Evolutionary conservation across 208 protist species (phyloP).

Genomic region (Trypanosoma scelopori): DNA sequence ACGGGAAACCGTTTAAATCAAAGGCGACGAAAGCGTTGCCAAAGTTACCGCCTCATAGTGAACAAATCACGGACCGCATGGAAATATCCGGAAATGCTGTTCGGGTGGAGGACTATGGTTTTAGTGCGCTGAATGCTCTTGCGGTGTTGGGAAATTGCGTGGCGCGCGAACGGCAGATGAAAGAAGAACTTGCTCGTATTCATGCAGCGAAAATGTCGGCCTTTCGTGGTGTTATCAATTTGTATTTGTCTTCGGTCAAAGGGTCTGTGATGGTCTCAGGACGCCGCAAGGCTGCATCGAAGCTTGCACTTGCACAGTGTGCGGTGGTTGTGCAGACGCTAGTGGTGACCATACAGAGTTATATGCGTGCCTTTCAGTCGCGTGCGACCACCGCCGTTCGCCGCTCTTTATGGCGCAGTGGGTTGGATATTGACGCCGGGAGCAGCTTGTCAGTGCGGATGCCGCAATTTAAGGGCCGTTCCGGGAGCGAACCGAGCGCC

Average conservation of each 20-base stretch:
- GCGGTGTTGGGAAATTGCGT: constrained; percentile 61
- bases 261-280: constrained; percentile 24
- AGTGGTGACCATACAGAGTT: constrained; percentile 67
- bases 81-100: constrained; percentile 83
- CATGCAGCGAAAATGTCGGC: constrained; percentile 55
- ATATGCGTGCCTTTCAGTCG: constrained; percentile 54
- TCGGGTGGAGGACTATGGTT: constrained; percentile 32
- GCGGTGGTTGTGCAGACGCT: constrained; percentile 73
- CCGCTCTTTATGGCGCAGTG: constrained; percentile 1
- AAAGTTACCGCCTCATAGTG: background rate
- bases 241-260: constrained; percentile 49
- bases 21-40: background rate
- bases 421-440: constrained; percentile 1
- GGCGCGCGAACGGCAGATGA: constrained; percentile 49
- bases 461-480: constrained; percentile 4
- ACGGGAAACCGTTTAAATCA: background rate
- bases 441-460: constrained; percentile 3
- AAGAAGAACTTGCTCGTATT: constrained; percentile 55
- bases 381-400: constrained; percentile 23
- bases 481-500: constrained; percentile 10
- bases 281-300: constrained; percentile 33
- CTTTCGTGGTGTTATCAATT: constrained; percentile 63
- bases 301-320: constrained; percentile 65
- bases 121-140: constrained; percentile 48
- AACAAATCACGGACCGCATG: constrained; percentile 24